Base-by-base conservation (phyloP, 73 alveolate genomes). In the Uronychia setigera region DNA sequence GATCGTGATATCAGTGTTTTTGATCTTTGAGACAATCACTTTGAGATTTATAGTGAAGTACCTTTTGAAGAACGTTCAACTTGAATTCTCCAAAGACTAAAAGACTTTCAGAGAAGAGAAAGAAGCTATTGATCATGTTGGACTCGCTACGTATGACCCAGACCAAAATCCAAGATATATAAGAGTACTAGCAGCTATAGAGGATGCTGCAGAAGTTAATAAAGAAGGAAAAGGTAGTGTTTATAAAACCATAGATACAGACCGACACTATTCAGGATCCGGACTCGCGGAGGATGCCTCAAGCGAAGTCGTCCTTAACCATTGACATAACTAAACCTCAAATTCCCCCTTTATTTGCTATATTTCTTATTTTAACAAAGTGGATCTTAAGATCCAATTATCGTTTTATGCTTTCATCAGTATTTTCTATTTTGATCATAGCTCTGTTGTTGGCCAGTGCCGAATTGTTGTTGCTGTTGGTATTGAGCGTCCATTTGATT, bases 121-220 rank as follows among this genome's bases (percentile, higher is more conserved):
- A 25, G 81, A 76, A 30, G 5, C 25, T 13, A 67, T 26, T 13
- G 32, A 67, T 14, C 29, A 26, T 28, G 14, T 25, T 26, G 79
- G 79, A 25, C 32, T 76, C 5, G 32, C 81, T 5, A 67, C 79
- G 60, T 82, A 82, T 79, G 80, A 82, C 79, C 89, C 89, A 33
- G 57, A 1, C 9, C 1, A 58, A 32, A 60, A 82, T 59, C 84
- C 77, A 1, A 32, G 32, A 13, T 82, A 82, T 46, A 74, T 35
- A 25, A 60, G 79, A 31, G 78, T 82, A 1, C 79, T 82, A 60
- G 59, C 30, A 19, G 82, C 89, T 26, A 82, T 82, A 33, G 59
- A 74, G 31, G 89, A 82, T 29, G 89, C 78, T 59, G 89, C 83
- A 1, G 29, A 5, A 1, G 77, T 31, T 0, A 74, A 82, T 11